Base-by-base conservation (phyloP, 2,329 filamentous ascomycete genomes). In the Dendryphion nanum region DNA sequence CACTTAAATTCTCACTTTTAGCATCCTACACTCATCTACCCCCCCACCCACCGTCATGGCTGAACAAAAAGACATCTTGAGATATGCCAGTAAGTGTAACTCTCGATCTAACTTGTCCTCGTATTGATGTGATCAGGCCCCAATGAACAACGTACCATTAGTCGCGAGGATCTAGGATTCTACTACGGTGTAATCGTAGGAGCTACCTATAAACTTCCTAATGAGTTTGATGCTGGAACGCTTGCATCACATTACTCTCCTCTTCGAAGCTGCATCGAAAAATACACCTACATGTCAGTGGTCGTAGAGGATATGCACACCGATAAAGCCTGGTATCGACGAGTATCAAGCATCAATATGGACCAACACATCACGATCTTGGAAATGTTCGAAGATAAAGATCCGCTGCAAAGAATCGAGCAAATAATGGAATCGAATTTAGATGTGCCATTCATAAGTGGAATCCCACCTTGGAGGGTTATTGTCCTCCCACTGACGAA, bases 401-500 rank as follows among this genome's bases (percentile, higher is more conserved):
- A 37, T 13, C 19, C 23, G 6, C 16, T 15, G 23, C 21, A 14
- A n/a, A 16, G 20, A 13, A 29, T 44, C 12, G 26, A 40, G 15
- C 7, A 37, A 7, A 15, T 33, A 8, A 8, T 26, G 8, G n/a
- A n/a, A 8, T 26, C 23, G n/a, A 26, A n/a, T n/a, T n/a, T 26
- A n/a, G 31, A 42, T 2, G 15, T 45, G 34, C 33, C 8, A 26
- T 26, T 26, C 23, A 26, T n/a, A 8, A n/a, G 8, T 8, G 23
- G n/a, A 8, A 26, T 26, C 23, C 72, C 72, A 5, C 67, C 68
- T 16, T 75, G 73, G 73, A 61, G 60, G 26, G 58, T 73, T n/a
- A 50, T 66, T 20, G 55, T 72, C 5, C 38, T 64, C 4, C 62
- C 61, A 13, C 34, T 69, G 2, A 19, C 20, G 18, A 14, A 29